Base-by-base conservation (phyloP, 768 basidiomycete species). In the Lactarius hengduanensis region DNA sequence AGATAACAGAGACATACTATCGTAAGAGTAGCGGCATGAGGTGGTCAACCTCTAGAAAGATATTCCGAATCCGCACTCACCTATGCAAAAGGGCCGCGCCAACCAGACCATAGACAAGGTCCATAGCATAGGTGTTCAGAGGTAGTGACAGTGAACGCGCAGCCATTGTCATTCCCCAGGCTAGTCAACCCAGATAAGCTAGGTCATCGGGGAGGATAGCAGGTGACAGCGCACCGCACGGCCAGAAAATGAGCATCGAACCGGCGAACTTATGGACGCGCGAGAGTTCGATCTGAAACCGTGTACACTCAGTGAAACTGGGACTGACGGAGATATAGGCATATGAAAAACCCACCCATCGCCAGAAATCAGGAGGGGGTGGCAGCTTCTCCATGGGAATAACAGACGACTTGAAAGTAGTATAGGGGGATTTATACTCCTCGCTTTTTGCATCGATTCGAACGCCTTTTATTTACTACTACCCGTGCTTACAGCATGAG, bases 241-340 rank as follows among this genome's bases (percentile, higher is more conserved):
- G 71, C 71, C 71, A 72, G 64, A 72, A 68, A 15, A 71, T 59
- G n/a, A 72, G 62, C 54, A 72, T 69, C 16, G 53, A 67, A 11
- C 71, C 71, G n/a, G 71, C 70, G 41, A 67, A 64, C 54, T 58
- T 66, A 38, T 78, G 63, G 71, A 78, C 45, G 69, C 76, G 45
- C 50, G 69, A 26, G 65, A 71, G 45, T 54, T 67, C 65, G 26
- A 60, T 40, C 64, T 65, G 47, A n/a, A 63, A 30, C 16, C 32
- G 8, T 1, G 22, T 61, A 7, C n/a, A 36, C 16, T 50, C 47
- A 50, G 47, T 20, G 26, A 22, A 32, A 22, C 45, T 34, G 20
- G 32, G 47, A 34, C 32, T 22, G 1, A 4, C n/a, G 34, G 45
- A 34, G 2, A 26, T 6, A 13, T 9, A 0, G 53, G 9, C n/a